Evolutionary conservation across 257 asterid species (phyloP), one percentile per base, ranked within the genome.

Genomic region (Paulownia fortunei): DNA sequence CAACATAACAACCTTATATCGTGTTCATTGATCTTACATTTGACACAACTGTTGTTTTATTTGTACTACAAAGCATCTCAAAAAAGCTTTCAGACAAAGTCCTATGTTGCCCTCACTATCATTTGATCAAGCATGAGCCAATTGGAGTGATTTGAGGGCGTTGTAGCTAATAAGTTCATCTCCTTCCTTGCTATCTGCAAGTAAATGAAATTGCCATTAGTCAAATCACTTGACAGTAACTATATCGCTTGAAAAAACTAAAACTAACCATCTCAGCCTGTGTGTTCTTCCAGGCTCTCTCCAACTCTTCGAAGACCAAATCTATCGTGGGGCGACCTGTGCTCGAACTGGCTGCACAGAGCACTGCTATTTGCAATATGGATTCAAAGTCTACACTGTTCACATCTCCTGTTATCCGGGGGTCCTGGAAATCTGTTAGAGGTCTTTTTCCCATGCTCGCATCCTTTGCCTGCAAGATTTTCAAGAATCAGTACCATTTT

Each of bases 301-400:
- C 93, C 76, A 93, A 76, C 80, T 91, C 97, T 21, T 89, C 91
- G 15, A 80, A 82, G n/a, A 93, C 96, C 69, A 87, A 72, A 5
- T 86, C 91, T 18, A 93, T 83, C 8, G 96, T 82, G 64, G 98
- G 97, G 1, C 98, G 94, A 0, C 97, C 98, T 4, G 82, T 84
- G 80, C 97, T 87, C 34, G 98, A 89, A 76, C 85, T 87, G 26
- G 94, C 89, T 1, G 84, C 93, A 72, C 97, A 93, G 16, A 91
- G 85, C 64, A 91, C 97, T 63, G 97, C 98, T 80, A 90, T 80
- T 69, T 93, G 91, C 83, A 93, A 71, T 66, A 91, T 91, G 81
- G 97, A 88, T 69, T 91, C 91, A 27, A 91, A 93, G 74, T 93
- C 98, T 13, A 80, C 86, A 23, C 75, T 82, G 72, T 85, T 82